Evolutionary conservation across 2,329 filamentous ascomycete genomes (phyloP).

Genomic region (Arthroderma sp.): DNA sequence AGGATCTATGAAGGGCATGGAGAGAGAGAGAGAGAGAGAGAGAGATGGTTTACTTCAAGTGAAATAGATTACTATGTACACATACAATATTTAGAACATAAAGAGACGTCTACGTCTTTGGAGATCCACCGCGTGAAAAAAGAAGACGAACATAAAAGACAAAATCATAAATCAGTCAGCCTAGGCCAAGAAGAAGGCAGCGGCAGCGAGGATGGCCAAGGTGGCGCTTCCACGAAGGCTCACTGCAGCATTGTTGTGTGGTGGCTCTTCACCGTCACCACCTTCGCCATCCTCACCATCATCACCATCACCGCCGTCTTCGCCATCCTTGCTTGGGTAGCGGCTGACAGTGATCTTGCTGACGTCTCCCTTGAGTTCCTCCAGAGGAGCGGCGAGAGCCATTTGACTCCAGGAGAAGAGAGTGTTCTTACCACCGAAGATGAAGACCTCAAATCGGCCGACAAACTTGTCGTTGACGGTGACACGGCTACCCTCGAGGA

Average conservation of each 20-base stretch:
- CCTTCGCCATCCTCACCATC: background rate
- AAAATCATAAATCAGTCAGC: too few relatives aligned
- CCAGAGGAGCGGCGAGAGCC: slow-evolving; percentile 41
- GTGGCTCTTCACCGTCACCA: background rate
- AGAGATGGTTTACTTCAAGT: too few relatives aligned
- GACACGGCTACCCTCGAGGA: slow-evolving; percentile 35
- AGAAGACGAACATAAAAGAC: too few relatives aligned
- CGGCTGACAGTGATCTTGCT: background rate
- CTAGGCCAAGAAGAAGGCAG: too few relatives aligned
- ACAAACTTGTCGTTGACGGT: slow-evolving; percentile 36
- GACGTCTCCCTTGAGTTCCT: slow-evolving; percentile 17
- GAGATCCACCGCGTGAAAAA: too few relatives aligned
- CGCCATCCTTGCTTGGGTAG: background rate
- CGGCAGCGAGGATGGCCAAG: background rate
- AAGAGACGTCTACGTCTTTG: too few relatives aligned
- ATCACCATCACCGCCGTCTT: background rate
- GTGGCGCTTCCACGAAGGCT: background rate
- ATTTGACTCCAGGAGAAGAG: slow-evolving; percentile 44
- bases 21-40: too few relatives aligned
- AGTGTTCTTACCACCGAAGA: slow-evolving; percentile 40
- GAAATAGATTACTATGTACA: too few relatives aligned
- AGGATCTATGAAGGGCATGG: too few relatives aligned
- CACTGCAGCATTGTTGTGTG: background rate
- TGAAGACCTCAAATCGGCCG: slow-evolving; percentile 42
- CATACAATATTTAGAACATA: too few relatives aligned